Conservation (phyloP, 257 asterid species). For the Solanum chiquidenum region DNA sequence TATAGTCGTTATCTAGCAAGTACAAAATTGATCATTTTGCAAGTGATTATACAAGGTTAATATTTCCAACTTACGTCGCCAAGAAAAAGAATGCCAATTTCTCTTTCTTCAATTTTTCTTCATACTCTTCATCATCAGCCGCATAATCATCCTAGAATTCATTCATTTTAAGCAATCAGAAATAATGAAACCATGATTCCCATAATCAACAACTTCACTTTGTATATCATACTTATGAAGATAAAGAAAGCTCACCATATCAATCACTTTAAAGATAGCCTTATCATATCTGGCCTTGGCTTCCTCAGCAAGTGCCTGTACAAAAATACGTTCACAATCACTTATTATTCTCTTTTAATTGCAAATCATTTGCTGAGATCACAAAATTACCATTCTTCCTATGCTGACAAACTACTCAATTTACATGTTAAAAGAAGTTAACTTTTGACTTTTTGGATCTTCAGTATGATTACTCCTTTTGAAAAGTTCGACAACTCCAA, state of each 20-base stretch:
- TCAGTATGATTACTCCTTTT: not conserved
- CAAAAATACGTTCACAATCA: conserved; percentile 9
- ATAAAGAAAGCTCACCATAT: conserved; percentile 44
- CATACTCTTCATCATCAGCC: conserved; percentile 89
- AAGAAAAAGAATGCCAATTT: conserved; percentile 66
- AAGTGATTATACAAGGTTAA: not conserved
- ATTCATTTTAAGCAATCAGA: conserved; percentile 1
- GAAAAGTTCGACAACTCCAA: not conserved
- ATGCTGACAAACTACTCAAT: not conserved
- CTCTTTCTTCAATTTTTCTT: conserved; percentile 85
- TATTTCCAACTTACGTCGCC: conserved; percentile 66
- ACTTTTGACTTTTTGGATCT: not conserved
- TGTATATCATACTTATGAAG: not conserved
- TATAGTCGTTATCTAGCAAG: not conserved
- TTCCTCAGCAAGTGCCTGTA: conserved; percentile 90
- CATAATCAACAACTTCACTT: not conserved
- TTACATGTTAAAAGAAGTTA: not conserved
- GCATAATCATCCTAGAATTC: conserved; percentile 86
- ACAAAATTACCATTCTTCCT: not conserved
- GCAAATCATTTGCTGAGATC: not conserved
- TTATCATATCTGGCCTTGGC: conserved; percentile 86
- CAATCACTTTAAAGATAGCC: conserved; percentile 63
- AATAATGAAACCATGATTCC: not conserved
- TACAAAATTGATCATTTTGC: not conserved
- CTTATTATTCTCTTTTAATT: not conserved